Evolutionary conservation across 2,329 filamentous ascomycete species (phyloP).

Genomic region (Chrysoporthe puriensis): DNA sequence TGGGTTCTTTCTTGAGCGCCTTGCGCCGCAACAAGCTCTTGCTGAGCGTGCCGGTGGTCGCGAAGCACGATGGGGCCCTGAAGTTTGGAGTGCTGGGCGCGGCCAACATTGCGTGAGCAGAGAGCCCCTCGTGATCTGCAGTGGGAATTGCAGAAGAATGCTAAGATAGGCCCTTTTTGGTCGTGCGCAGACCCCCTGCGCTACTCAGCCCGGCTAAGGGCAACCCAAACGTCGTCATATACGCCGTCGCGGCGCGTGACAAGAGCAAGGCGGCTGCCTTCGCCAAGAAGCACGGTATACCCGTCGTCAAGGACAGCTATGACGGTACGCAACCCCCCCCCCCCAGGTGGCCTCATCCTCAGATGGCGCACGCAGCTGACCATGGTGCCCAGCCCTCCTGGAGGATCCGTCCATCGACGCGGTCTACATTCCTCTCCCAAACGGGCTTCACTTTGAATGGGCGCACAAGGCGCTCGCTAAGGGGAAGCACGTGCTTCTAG

Average conservation of each 20-base stretch:
- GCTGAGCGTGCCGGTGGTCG: conserved; percentile 15
- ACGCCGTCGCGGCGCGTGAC: conserved; percentile 57
- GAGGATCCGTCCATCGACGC: conserved; percentile 49
- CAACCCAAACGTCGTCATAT: conserved; percentile 57
- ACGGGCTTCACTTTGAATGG: conserved; percentile 50
- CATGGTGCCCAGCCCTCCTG: conserved; percentile 38
- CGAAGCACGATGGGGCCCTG: conserved; percentile 35
- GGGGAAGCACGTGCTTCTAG: conserved; percentile 59
- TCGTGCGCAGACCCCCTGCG: conserved; percentile 40
- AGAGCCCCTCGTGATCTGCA: neutral
- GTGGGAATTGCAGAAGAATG: neutral
- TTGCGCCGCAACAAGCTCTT: conserved; percentile 31
- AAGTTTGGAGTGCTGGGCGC: conserved; percentile 48
- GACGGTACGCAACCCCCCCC: conserved; percentile 42
- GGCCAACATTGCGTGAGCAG: conserved; percentile 43
- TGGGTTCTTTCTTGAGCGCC: conserved; percentile 23
- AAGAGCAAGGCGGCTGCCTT: conserved; percentile 49
- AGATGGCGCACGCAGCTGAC: neutral
- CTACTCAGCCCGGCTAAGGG: conserved; percentile 53
- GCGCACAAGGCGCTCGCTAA: conserved; percentile 49
- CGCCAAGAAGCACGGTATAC: conserved; percentile 56
- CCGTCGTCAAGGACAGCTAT: conserved; percentile 52
- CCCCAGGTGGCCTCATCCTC: too few relatives aligned
- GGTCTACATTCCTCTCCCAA: conserved; percentile 56
- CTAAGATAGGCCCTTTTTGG: neutral